Base-by-base conservation (phyloP, 805 yeast species). In the Metschnikowia bowlesiae region DNA sequence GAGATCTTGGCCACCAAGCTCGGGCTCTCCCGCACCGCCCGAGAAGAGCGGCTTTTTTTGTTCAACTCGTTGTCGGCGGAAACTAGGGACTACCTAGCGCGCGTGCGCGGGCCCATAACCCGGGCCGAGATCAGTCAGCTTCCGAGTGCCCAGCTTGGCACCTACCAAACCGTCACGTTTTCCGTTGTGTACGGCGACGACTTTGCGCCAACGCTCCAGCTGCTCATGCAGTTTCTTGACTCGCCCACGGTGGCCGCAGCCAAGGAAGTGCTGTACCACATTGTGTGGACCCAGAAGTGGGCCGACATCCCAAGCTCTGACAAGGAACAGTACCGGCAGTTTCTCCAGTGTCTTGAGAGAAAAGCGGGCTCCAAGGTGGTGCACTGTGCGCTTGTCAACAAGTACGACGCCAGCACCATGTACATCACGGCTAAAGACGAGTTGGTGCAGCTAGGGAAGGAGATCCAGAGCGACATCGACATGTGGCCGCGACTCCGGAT, bases 301-400 rank as follows among this genome's bases (percentile, higher is more conserved):
- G 46, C 54, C 2, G 69, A 66, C 22, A 68, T 65, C 53, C 52
- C 57, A 6, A 58, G 55, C 2, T 31, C 47, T 2, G 69, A 69
- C 48, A 62, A 60, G 32, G 52, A 53, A 5, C 57, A 55, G 36
- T 73, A 73, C 52, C 44, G 47, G 2, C 43, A 40, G 13, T 67
- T 70, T 37, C 45, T 71, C 7, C 58, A 59, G 2, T 51, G 52
- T 0, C 50, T 73, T 37, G 54, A 48, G 34, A 51, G 57, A 11
- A 49, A 52, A 2, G 68, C 61, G 2, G 68, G 63, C 3, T 55
- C 49, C 5, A 68, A 68, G 47, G 70, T 74, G 2, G 54, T 50
- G 0, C 78, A 74, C 35, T 66, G 71, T 46, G 73, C 78, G 7
- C 54, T 72, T n/a, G 62, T 73, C 29, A 61, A 64, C 52, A 73